Percentiles rank a stretch among this genome's conserved stretches.
Conservation (phyloP, 805 yeast genomes). For the Saccharomycopsis amapae region DNA sequence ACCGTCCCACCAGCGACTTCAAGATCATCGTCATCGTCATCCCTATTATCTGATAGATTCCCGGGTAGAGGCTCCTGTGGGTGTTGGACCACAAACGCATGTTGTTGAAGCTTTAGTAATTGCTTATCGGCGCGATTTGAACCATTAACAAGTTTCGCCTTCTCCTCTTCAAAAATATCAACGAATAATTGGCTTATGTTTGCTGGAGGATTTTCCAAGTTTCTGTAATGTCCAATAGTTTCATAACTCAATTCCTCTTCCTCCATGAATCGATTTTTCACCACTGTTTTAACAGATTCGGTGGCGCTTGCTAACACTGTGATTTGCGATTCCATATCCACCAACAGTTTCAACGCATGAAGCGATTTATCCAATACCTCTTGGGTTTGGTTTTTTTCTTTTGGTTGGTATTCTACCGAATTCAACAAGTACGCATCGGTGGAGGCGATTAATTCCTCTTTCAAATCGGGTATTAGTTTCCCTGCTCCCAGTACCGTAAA, state of each 20-base stretch:
- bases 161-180: neutral
- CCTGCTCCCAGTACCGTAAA: neutral
- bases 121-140: neutral
- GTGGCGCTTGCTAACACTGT: neutral
- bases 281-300: neutral
- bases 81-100: conserved; percentile 41
- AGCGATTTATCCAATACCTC: neutral
- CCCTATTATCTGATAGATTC: conserved; percentile 27
- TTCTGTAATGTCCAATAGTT: neutral
- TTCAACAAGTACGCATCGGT: conserved; percentile 10
- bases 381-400: neutral
- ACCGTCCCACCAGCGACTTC: conserved; percentile 64
- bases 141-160: too few relatives aligned
- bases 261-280: neutral
- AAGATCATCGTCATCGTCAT: conserved; percentile 50
- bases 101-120: conserved; percentile 9
- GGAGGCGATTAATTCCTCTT: conserved; percentile 6
- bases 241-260: conserved; percentile 4
- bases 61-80: conserved; percentile 61
- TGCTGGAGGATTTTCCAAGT: neutral
- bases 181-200: neutral
- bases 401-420: neutral
- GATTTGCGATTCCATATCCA: neutral
- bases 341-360: neutral
- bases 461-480: conserved; percentile 4